A percentile compares a stretch with the other conserved stretches of the same genome.
Evolutionary conservation across 208 protist genomes (phyloP).

Genomic region (Acanthamoeba lenticulata): DNA sequence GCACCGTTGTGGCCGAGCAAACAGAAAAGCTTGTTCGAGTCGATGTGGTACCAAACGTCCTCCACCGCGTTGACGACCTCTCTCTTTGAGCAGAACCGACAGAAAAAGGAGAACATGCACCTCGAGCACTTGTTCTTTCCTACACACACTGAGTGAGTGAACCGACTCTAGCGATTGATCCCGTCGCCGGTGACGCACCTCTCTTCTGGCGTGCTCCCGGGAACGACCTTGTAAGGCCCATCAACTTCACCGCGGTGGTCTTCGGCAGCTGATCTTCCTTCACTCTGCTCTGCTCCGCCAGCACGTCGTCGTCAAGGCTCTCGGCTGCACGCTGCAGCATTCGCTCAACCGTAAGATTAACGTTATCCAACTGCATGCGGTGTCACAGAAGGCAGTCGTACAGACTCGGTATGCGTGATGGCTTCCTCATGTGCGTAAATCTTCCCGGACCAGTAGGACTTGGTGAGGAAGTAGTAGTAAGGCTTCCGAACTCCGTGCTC

Average conservation of each 20-base stretch:
- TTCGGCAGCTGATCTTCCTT: background rate
- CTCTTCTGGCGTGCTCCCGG: background rate
- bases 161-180: background rate
- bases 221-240: conserved; percentile 68
- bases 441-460: conserved; percentile 67
- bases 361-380: background rate
- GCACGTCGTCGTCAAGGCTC: conserved; percentile 68
- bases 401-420: no score
- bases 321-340: background rate
- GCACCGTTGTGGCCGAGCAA: conserved; percentile 62
- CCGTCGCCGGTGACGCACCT: background rate
- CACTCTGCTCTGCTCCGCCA: conserved; percentile 9
- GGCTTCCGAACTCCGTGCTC: background rate
- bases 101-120: background rate
- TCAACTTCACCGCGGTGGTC: conserved; percentile 61
- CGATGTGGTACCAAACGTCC: conserved; percentile 63
- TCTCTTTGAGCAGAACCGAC: background rate
- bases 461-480: conserved; percentile 65
- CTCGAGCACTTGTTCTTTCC: background rate
- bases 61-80: background rate
- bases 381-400: background rate
- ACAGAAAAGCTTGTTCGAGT: conserved; percentile 43
- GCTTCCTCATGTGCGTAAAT: background rate
- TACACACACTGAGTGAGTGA: background rate
- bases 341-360: background rate